Percentiles rank a stretch among this genome's conserved stretches.
phyloP scores from a whole-genome alignment of 2,329 filamentous ascomycete genomes.

The Diaporthe humulicola region DNA sequence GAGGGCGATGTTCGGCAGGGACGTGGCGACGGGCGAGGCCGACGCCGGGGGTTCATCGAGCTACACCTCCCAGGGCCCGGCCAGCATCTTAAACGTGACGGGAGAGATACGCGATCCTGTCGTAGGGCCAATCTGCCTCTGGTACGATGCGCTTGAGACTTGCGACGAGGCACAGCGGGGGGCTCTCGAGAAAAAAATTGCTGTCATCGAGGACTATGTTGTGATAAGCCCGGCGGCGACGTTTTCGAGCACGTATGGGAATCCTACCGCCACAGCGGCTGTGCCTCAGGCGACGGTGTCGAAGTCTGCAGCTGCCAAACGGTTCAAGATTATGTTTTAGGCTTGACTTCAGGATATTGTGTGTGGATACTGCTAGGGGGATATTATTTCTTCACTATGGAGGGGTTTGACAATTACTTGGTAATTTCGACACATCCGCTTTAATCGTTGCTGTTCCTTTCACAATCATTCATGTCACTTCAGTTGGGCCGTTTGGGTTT shows the following conservation, averaged over 20 bases:
- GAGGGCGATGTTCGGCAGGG: conserved; percentile 59
- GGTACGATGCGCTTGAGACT: conserved; percentile 49
- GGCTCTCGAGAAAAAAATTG: conserved; percentile 58
- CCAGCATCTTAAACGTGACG: conserved; percentile 57
- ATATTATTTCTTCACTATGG: background rate
- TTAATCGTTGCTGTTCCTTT: background rate
- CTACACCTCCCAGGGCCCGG: conserved; percentile 52
- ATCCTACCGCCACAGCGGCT: conserved; percentile 16
- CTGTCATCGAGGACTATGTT: conserved; percentile 60
- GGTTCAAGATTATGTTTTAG: background rate
- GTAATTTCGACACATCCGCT: too few relatives aligned
- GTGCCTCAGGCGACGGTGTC: background rate
- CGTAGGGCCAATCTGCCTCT: conserved; percentile 59
- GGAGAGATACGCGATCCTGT: conserved; percentile 54
- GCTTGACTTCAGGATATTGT: background rate
- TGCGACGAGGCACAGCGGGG: conserved; percentile 60
- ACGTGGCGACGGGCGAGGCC: conserved; percentile 66
- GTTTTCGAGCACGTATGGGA: conserved; percentile 30
- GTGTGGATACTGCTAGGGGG: background rate
- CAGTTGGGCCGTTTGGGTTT: background rate
- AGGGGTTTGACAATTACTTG: too few relatives aligned
- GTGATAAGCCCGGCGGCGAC: conserved; percentile 44
- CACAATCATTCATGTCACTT: background rate
- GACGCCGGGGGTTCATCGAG: conserved; percentile 49
- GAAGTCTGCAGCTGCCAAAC: background rate